Percentiles rank a stretch among this genome's conserved stretches.
These are phyloP conservation scores for Acanthamoeba royreba DNA, from an alignment of 208 protist genomes.

Conservation along the genomic window DNA sequence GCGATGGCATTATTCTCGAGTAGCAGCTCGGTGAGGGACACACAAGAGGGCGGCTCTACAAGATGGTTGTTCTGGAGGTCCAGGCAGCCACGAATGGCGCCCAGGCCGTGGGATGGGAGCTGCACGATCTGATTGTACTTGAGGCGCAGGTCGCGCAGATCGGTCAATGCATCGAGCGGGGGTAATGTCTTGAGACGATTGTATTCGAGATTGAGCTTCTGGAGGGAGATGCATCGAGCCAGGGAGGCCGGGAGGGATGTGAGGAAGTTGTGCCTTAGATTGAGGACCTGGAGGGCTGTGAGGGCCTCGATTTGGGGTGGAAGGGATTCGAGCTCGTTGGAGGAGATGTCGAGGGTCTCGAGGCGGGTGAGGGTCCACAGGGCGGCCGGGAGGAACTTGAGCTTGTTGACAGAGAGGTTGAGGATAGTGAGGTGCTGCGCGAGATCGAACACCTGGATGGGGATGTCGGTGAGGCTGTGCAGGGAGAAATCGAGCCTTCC, in stretches of 20 bases:
- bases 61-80: not conserved
- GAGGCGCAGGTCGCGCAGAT: not conserved
- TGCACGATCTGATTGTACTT: not conserved
- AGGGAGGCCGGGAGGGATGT: not conserved
- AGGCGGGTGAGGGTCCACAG: not conserved
- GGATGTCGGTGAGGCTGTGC: not conserved
- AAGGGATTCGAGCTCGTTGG: not conserved
- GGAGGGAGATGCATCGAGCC: not conserved
- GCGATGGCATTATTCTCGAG: not conserved
- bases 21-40: not conserved
- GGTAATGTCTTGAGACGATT: not conserved
- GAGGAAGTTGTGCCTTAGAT: not conserved
- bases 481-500: not conserved
- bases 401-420: conserved; percentile 13
- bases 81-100: not conserved
- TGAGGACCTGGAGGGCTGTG: not conserved
- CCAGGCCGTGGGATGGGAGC: not conserved
- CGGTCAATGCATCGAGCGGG: not conserved
- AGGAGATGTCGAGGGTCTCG: not conserved
- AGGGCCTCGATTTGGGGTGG: not conserved
- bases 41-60: not conserved
- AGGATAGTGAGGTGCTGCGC: not conserved
- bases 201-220: conserved; percentile 23
- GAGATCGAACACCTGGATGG: conserved; percentile 8
- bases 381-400: not conserved